Percentiles rank a stretch among this genome's conserved stretches.
Conservation (phyloP, 2,329 filamentous ascomycete species). For the Clonostachys byssicola region DNA sequence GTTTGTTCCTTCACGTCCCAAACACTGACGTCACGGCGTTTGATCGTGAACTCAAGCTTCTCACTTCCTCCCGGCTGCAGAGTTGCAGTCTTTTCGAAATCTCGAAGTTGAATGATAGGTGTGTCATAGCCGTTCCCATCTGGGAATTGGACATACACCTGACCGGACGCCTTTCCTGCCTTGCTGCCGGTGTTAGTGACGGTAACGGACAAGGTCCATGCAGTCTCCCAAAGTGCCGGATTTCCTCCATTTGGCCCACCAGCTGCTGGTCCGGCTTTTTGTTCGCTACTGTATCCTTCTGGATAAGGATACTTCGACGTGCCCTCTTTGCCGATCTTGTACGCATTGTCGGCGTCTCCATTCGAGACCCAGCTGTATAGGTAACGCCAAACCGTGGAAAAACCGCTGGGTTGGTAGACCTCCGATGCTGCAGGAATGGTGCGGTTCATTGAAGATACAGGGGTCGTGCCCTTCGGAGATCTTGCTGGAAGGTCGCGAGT, state of each 20-base stretch:
- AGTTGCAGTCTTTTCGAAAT: slow-evolving; percentile 63
- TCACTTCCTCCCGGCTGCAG: slow-evolving; percentile 48
- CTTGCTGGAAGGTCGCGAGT: slow-evolving; percentile 24
- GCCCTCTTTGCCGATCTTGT: slow-evolving; percentile 29
- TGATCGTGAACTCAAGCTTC: slow-evolving; percentile 54
- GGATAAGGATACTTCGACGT: slow-evolving; percentile 48
- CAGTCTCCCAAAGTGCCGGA: slow-evolving; percentile 55
- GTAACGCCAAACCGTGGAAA: slow-evolving; percentile 59
- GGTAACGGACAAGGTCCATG: slow-evolving; percentile 34
- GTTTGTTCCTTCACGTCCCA: slow-evolving; percentile 67
- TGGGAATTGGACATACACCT: slow-evolving; percentile 41
- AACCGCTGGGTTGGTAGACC: slow-evolving; percentile 53
- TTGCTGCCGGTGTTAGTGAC: slow-evolving; percentile 49
- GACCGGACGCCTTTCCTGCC: slow-evolving; percentile 38
- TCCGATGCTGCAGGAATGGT: slow-evolving; percentile 47
- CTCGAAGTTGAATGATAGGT: slow-evolving; percentile 62
- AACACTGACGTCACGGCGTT: slow-evolving; percentile 66
- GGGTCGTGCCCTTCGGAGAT: slow-evolving; percentile 17
- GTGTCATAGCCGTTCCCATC: slow-evolving; percentile 47
- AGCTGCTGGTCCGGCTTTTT: slow-evolving; percentile 43
- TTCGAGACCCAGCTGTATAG: slow-evolving; percentile 63
- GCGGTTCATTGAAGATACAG: slow-evolving; percentile 41
- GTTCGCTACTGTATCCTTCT: slow-evolving; percentile 54
- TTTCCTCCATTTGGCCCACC: slow-evolving; percentile 70
- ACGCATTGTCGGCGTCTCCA: slow-evolving; percentile 19